phyloP scores from a whole-genome alignment of 495 filamentous ascomycete species.

The Tricharina praecox region DNA sequence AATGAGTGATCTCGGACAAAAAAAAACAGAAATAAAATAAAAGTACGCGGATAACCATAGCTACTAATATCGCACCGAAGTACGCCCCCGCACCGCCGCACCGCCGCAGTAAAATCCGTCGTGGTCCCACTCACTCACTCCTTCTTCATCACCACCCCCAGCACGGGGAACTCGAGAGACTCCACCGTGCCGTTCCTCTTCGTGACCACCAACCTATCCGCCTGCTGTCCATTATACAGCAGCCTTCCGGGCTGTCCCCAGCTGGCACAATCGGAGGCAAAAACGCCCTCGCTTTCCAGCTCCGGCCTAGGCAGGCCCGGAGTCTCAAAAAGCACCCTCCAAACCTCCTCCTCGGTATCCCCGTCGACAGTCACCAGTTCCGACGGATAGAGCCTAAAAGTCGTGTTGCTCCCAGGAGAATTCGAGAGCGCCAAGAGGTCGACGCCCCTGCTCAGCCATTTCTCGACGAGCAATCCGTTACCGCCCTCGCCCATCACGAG shows the following conservation, averaged over 20 bases:
- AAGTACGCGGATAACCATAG: too few species aligned
- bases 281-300: background rate
- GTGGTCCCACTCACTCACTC: too few species aligned
- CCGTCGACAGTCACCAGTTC: background rate
- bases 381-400: background rate
- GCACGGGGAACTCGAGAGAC: background rate
- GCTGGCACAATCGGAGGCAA: background rate
- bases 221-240: background rate
- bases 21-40: too few species aligned
- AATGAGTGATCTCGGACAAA: too few species aligned
- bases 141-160: background rate
- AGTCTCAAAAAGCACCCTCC: background rate
- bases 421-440: too few species aligned
- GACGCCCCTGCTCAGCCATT: background rate
- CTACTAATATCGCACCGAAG: too few species aligned
- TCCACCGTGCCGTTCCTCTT: background rate
- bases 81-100: too few species aligned
- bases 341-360: background rate
- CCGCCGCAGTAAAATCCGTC: too few species aligned
- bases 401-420: background rate
- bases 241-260: background rate
- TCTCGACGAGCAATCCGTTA: background rate
- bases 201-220: conserved; percentile 1
- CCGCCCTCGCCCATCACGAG: background rate
- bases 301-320: background rate